Conservation (phyloP, 2,329 filamentous ascomycete species). For the Thielaviopsis populi region DNA sequence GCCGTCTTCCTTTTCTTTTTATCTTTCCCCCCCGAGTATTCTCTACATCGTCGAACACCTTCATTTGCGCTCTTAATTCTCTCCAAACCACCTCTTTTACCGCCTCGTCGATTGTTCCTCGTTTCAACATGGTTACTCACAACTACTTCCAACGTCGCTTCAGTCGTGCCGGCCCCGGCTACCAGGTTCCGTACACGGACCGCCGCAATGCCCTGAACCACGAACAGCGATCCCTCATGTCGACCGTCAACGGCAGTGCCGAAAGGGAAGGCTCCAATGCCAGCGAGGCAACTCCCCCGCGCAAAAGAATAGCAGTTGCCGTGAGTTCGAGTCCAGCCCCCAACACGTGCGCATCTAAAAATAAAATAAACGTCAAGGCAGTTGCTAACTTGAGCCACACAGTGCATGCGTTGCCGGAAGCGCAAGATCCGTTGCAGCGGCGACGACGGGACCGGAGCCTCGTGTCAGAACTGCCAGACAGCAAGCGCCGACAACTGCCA, state of each 20-base stretch:
- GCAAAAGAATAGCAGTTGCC: slow-evolving; percentile 45
- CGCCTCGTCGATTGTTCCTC: not conserved
- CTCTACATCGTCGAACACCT: not conserved
- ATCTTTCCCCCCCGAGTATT: not conserved
- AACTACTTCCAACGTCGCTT: not conserved
- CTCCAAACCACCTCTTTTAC: not conserved
- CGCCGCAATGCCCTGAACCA: slow-evolving; percentile 26
- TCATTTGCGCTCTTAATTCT: not conserved
- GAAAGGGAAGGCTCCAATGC: not conserved
- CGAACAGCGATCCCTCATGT: slow-evolving; percentile 19
- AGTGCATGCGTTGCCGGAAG: slow-evolving; percentile 84
- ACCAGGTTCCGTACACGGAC: slow-evolving; percentile 24
- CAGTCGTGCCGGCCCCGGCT: slow-evolving; percentile 27
- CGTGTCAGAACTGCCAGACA: slow-evolving; percentile 71
- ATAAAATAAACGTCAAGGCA: not conserved
- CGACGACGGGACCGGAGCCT: slow-evolving; percentile 57
- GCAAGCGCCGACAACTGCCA: slow-evolving; percentile 58
- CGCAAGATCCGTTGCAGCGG: slow-evolving; percentile 93
- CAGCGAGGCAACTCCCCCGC: slow-evolving; percentile 30
- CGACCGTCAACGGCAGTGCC: slow-evolving; percentile 17
- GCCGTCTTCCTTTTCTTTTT: not conserved
- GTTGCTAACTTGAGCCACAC: slow-evolving; percentile 4
- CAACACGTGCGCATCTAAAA: not conserved
- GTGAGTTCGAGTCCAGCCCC: slow-evolving; percentile 32
- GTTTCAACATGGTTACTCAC: slow-evolving; percentile 17